A percentile compares a stretch with the other conserved stretches of the same genome.
These are phyloP conservation scores for Firmiana major DNA, from an alignment of 345 rosid genomes.

Conservation along the genomic window DNA sequence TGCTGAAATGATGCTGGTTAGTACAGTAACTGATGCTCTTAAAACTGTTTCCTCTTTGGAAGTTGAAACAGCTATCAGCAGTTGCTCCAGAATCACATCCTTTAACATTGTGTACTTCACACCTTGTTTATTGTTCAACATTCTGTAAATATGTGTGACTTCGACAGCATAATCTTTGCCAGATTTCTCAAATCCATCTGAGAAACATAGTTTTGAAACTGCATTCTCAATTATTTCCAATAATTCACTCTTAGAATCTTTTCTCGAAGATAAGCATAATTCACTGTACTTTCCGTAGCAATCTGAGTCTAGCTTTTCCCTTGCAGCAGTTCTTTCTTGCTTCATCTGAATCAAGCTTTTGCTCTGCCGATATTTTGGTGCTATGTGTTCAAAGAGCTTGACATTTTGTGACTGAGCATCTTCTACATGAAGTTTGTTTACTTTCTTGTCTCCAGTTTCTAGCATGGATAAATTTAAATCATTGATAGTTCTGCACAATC, in stretches of 20 bases:
- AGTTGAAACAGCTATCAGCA: constrained; percentile 60
- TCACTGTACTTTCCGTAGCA: constrained; percentile 23
- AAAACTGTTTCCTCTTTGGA: constrained; percentile 66
- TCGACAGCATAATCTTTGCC: constrained; percentile 59
- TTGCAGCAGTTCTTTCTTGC: constrained; percentile 22
- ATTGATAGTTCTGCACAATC: constrained; percentile 31
- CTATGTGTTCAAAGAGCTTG: constrained; percentile 38
- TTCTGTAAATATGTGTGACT: constrained; percentile 57
- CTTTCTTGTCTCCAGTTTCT: constrained; percentile 34
- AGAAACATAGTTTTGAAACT: constrained; percentile 46
- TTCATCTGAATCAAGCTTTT: constrained; percentile 9
- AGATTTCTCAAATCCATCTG: constrained; percentile 42
- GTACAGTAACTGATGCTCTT: constrained; percentile 63
- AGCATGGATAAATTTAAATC: constrained; percentile 39
- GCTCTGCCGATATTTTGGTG: constrained; percentile 25
- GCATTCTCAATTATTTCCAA: constrained; percentile 53
- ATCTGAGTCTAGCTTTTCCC: constrained; percentile 23
- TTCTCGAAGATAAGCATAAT: constrained; percentile 19
- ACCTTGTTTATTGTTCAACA: constrained; percentile 58
- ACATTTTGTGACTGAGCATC: constrained; percentile 27
- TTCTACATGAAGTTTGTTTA: constrained; percentile 22
- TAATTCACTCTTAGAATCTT: constrained; percentile 37
- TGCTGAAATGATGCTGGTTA: constrained; percentile 53
- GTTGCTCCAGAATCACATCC: constrained; percentile 70
- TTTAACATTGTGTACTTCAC: constrained; percentile 58